Conservation (phyloP, 2,329 filamentous ascomycete species). For the Epichloe sibirici region DNA sequence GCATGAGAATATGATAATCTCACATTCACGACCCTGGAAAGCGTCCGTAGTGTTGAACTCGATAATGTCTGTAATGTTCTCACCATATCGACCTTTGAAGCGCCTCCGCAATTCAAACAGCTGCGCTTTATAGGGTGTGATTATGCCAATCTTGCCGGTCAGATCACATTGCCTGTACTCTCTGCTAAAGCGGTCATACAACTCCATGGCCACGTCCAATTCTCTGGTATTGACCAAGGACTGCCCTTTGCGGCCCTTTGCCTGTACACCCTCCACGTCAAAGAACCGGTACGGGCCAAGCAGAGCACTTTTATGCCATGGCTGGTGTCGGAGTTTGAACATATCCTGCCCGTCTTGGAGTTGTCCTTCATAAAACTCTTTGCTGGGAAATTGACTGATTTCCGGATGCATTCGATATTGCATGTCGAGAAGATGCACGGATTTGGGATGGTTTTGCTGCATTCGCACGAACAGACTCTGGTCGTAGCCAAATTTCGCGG, state of each 20-base stretch:
- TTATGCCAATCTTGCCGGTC: conserved; percentile 81
- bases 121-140: conserved; percentile 96
- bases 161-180: conserved; percentile 63
- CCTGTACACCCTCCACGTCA: conserved; percentile 81
- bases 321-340: conserved; percentile 58
- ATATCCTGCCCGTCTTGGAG: conserved; percentile 79
- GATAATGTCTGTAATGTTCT: conserved; percentile 61
- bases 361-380: conserved; percentile 81
- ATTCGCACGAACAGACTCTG: conserved; percentile 97
- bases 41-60: conserved; percentile 99
- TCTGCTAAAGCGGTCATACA: conserved; percentile 66
- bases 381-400: conserved; percentile 83
- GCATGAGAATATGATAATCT: conserved; percentile 98
- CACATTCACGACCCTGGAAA: conserved; percentile 91
- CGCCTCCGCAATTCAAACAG: conserved; percentile 64
- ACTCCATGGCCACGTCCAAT: conserved; percentile 69
- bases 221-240: conserved; percentile 86
- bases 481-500: conserved; percentile 86
- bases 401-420: conserved; percentile 99
- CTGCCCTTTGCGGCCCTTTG: conserved; percentile 68
- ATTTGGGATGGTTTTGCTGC: conserved; percentile 80
- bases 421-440: conserved; percentile 89
- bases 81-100: conserved; percentile 63
- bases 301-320: conserved; percentile 74
- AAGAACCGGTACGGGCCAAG: conserved; percentile 95